Evolutionary conservation across 352 stramenopile genomes (phyloP).

Genomic region (Globisporangium echinulatum): DNA sequence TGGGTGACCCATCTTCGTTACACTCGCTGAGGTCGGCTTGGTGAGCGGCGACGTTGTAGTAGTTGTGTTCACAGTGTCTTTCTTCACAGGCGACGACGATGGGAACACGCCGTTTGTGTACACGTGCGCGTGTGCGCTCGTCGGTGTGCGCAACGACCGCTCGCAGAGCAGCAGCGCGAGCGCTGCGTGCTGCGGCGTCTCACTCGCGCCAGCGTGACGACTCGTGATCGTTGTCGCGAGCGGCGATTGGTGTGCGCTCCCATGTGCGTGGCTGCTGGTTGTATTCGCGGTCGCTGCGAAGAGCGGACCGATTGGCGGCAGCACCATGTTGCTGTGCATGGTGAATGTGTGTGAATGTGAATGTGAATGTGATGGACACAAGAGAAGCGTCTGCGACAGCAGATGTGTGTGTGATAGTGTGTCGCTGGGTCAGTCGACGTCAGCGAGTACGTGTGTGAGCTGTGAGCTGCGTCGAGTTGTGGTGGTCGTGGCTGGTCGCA

Average conservation of each 20-base stretch:
- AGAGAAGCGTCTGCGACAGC: neutral
- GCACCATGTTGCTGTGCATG: slow-evolving; percentile 45
- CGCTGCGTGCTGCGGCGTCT: slow-evolving; percentile 17
- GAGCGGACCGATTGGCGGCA: slow-evolving; percentile 50
- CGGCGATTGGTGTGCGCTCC: slow-evolving; percentile 22
- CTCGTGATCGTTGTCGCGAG: slow-evolving; percentile 16
- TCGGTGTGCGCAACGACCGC: slow-evolving; percentile 41
- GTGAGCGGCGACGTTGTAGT: slow-evolving; percentile 7
- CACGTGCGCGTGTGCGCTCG: slow-evolving; percentile 30
- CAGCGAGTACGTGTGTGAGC: neutral
- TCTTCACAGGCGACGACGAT: slow-evolving; percentile 60
- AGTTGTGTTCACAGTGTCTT: slow-evolving; percentile 17
- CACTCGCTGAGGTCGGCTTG: slow-evolving; percentile 1
- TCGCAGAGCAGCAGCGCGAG: neutral
- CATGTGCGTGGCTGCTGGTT: slow-evolving; percentile 5
- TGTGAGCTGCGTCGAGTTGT: slow-evolving; percentile 9
- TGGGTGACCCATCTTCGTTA: slow-evolving; percentile 13
- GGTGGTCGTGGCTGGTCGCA: slow-evolving; percentile 1
- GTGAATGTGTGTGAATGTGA: neutral
- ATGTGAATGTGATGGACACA: neutral
- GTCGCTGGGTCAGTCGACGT: neutral
- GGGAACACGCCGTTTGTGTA: slow-evolving; percentile 28
- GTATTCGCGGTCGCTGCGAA: slow-evolving; percentile 20
- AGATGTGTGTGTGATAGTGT: neutral
- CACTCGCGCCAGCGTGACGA: slow-evolving; percentile 9